phyloP scores from a whole-genome alignment of 2,329 filamentous ascomycete species.

The Berkeleyomyces rouxiae region DNA sequence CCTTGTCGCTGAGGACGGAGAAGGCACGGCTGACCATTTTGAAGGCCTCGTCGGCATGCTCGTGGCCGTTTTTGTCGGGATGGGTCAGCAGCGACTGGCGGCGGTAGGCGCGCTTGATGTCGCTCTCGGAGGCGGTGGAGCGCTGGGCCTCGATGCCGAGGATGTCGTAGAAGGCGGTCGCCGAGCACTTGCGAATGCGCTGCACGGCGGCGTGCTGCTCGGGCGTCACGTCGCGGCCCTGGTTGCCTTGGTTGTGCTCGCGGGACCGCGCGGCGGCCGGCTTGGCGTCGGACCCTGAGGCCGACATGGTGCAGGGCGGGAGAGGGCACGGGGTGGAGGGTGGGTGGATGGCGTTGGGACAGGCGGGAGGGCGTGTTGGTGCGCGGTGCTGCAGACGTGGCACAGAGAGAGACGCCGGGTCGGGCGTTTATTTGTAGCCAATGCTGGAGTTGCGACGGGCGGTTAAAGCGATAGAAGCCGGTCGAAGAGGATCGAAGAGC shows the following conservation, averaged over 20 bases:
- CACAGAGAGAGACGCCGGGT: not conserved
- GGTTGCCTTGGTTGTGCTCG: conserved; percentile 61
- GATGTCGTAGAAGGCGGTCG: conserved; percentile 93
- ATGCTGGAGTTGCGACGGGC: not conserved
- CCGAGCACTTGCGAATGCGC: conserved; percentile 66
- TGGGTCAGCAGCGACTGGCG: conserved; percentile 89
- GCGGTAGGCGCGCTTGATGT: conserved; percentile 96
- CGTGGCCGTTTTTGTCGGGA: conserved; percentile 96
- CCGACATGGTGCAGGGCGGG: conserved; percentile 4
- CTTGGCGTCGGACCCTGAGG: conserved; percentile 35
- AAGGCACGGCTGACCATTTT: conserved; percentile 95
- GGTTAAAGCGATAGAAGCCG: not conserved
- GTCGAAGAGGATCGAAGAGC: conserved; percentile 3
- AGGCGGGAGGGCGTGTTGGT: not conserved
- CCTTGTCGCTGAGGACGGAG: conserved; percentile 77
- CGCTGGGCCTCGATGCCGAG: conserved; percentile 52
- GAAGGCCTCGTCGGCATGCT: conserved; percentile 91
- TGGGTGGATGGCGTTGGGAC: not conserved
- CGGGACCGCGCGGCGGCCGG: conserved; percentile 32
- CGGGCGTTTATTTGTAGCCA: too few species aligned
- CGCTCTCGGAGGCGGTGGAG: conserved; percentile 53
- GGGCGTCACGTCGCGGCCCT: conserved; percentile 61
- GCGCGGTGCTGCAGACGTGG: not conserved
- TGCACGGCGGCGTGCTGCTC: conserved; percentile 88
- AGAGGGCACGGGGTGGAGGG: not conserved